These are phyloP conservation scores for Knufia petricola DNA, from an alignment of 2,329 filamentous ascomycete species.

Conservation along the genomic window DNA sequence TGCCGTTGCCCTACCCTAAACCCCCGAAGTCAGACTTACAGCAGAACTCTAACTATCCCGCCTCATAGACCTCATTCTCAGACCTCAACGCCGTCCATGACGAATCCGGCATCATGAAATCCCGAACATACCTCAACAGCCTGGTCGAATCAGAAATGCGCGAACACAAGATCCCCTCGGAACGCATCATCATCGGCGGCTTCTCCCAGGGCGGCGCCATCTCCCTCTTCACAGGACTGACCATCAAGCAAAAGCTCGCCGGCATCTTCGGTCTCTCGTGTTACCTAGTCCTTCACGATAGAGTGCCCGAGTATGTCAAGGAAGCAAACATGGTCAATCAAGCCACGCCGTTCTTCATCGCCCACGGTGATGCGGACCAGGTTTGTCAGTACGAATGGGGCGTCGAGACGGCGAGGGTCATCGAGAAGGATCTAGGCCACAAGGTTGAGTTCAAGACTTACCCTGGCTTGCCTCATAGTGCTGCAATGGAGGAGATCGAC, in stretches of 20 bases:
- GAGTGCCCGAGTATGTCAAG: slow-evolving; percentile 49
- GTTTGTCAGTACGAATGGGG: slow-evolving; percentile 64
- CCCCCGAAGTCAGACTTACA: not conserved
- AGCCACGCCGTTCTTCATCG: slow-evolving; percentile 78
- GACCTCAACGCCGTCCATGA: slow-evolving; percentile 35
- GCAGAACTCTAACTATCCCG: not conserved
- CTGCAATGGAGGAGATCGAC: slow-evolving; percentile 67
- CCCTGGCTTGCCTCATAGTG: slow-evolving; percentile 65
- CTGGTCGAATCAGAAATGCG: slow-evolving; percentile 74
- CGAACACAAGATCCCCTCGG: slow-evolving; percentile 61
- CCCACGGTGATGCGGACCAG: slow-evolving; percentile 69
- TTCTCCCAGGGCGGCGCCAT: slow-evolving; percentile 73
- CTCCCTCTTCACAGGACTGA: slow-evolving; percentile 70
- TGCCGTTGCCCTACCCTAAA: too few species aligned
- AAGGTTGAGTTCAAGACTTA: slow-evolving; percentile 70
- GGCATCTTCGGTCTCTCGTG: slow-evolving; percentile 78
- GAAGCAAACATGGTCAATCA: slow-evolving; percentile 51
- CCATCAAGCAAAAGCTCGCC: slow-evolving; percentile 63
- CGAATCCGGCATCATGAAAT: slow-evolving; percentile 62
- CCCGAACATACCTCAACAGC: slow-evolving; percentile 64
- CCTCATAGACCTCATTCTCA: slow-evolving; percentile 31
- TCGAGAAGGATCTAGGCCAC: slow-evolving; percentile 62
- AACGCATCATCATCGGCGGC: slow-evolving; percentile 68
- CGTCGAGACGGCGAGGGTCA: slow-evolving; percentile 52
- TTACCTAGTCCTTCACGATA: slow-evolving; percentile 64